Evolutionary conservation across 2,329 filamentous ascomycete species (phyloP), one percentile per base, ranked within the genome.

Genomic region (Microdochium trichocladiopsis): DNA sequence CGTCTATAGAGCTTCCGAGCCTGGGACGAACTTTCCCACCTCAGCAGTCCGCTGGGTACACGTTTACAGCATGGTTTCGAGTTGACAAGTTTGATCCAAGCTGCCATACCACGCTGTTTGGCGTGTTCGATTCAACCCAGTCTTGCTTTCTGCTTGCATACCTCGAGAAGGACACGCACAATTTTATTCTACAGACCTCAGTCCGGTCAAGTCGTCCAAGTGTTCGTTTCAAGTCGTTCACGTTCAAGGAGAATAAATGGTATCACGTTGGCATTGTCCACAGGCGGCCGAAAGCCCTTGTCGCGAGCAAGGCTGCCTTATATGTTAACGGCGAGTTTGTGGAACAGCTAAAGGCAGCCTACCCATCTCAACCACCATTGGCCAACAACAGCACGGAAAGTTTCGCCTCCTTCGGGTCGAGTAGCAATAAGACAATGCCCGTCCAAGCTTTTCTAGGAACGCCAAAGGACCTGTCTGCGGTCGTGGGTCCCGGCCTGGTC

Each of bases 181-280:
- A 96, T 69, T 88, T 99, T 59, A 99, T 99, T 59, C 75, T 99
- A 5, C 94, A 99, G 70, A 97, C 95, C 8, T 96, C 94, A 18
- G 88, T 97, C 55, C 89, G 84, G 50, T 91, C 91, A 9, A 78
- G 84, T 50, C 83, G 88, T 53, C 93, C 94, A 2, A 97, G 93
- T 68, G 89, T 99, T 48, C 84, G 94, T 52, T 99, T 99, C 76
- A 95, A 94, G 66, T 87, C 87, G 2, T 82, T 86, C 11, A 74
- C 78, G 1, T 97, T 99, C 63, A 75, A 84, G 60, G 79, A 88
- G 56, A 81, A 84, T 51, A 79, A 75, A 60, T 99, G 94, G 94
- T 99, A 99, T 68, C 94, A 99, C 68, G 82, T 99, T 61, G 90
- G 87, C 45, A 73, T 99, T 55, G 89, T 94, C 23, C 94, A 99